Evolutionary conservation across 768 basidiomycete genomes (phyloP).

Genomic region (Boletus rufocinnamomeus): DNA sequence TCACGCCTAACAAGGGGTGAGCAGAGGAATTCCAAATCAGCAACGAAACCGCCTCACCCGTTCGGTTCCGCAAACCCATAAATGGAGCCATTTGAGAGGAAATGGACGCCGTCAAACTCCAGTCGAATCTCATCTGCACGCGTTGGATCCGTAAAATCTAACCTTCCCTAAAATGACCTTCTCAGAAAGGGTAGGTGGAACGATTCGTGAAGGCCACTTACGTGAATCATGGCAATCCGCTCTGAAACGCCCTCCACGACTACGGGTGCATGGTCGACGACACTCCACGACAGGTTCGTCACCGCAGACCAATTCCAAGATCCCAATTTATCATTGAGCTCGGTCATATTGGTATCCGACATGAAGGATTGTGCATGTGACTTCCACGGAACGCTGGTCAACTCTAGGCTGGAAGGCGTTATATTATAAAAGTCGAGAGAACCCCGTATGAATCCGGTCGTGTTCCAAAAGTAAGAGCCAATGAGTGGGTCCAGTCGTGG

Average conservation of each 20-base stretch:
- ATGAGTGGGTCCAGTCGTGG: slow-evolving; percentile 43
- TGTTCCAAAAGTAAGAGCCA: slow-evolving; percentile 70
- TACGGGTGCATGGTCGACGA: slow-evolving; percentile 58
- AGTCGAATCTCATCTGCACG: slow-evolving; percentile 59
- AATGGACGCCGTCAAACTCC: slow-evolving; percentile 79
- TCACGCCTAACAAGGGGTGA: slow-evolving; percentile 41
- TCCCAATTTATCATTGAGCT: slow-evolving; percentile 48
- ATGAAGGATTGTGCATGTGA: slow-evolving; percentile 52
- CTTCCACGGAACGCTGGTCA: slow-evolving; percentile 47
- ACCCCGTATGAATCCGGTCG: slow-evolving; percentile 79
- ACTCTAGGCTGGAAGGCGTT: slow-evolving; percentile 46
- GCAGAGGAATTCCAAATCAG: background rate
- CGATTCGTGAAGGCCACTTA: slow-evolving; percentile 38
- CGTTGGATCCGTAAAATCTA: slow-evolving; percentile 62
- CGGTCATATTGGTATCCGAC: slow-evolving; percentile 51
- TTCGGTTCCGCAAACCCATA: slow-evolving; percentile 68
- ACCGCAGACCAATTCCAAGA: slow-evolving; percentile 73
- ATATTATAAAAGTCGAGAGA: slow-evolving; percentile 64
- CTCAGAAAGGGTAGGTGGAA: slow-evolving; percentile 8
- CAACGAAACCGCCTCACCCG: slow-evolving; percentile 47
- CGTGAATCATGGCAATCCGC: slow-evolving; percentile 63
- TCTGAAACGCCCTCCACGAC: slow-evolving; percentile 41
- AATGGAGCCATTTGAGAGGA: slow-evolving; percentile 71
- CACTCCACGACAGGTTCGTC: slow-evolving; percentile 62
- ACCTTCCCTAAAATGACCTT: slow-evolving; percentile 53